Percentiles rank a stretch among this genome's conserved stretches.
These are phyloP conservation scores for Geosmithia putterillii DNA, from an alignment of 2,329 filamentous ascomycete species.

Conservation along the genomic window DNA sequence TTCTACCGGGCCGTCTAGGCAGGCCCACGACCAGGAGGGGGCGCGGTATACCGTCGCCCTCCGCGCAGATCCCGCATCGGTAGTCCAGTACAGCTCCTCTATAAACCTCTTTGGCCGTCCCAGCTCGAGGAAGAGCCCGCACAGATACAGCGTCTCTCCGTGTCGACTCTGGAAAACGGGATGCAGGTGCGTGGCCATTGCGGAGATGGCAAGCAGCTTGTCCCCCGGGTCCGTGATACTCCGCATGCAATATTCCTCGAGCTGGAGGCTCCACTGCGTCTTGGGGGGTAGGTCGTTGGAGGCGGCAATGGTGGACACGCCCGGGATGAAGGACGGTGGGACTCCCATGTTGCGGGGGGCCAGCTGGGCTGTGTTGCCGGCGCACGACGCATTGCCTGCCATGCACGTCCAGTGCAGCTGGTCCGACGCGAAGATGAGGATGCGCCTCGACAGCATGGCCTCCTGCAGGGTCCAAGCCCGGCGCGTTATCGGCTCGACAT, in stretches of 20 bases:
- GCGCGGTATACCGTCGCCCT: background rate
- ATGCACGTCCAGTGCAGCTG: conserved; percentile 3
- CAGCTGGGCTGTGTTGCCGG: background rate
- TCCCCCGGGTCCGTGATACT: background rate
- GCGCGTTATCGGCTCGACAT: conserved; percentile 1
- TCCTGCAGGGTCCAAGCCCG: conserved; percentile 5
- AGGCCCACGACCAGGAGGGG: background rate
- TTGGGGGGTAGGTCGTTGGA: background rate
- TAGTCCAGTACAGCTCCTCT: background rate
- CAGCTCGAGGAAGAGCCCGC: background rate
- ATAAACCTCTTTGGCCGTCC: background rate
- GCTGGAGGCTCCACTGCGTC: background rate
- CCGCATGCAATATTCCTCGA: background rate
- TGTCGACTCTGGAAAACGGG: background rate
- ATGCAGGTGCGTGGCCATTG: background rate
- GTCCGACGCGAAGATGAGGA: conserved; percentile 1
- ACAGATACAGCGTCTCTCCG: background rate
- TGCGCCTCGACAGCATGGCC: conserved; percentile 4
- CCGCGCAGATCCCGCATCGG: background rate
- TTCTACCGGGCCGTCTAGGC: background rate
- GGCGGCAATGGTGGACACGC: background rate
- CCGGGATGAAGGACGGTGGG: background rate
- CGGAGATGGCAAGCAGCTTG: background rate
- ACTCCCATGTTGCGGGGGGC: background rate
- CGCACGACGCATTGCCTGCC: conserved; percentile 1